These are phyloP conservation scores for Physcia stellaris DNA, from an alignment of 495 filamentous ascomycete species.

Conservation along the genomic window DNA sequence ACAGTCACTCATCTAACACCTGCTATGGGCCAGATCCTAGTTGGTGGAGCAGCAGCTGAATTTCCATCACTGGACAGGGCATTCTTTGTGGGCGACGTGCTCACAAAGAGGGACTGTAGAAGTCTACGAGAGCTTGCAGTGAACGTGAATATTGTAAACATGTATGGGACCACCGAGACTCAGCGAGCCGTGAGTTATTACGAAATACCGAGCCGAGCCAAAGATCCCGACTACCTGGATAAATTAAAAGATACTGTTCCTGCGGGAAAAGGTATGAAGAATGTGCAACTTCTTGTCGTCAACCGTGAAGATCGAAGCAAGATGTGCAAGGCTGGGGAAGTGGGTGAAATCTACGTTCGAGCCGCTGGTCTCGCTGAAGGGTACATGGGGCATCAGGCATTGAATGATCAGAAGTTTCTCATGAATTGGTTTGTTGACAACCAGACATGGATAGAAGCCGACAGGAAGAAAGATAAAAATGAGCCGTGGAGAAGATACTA, in stretches of 20 bases:
- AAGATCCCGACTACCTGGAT: slow-evolving; percentile 55
- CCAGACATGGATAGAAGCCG: slow-evolving; percentile 52
- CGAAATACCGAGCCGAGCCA: slow-evolving; percentile 58
- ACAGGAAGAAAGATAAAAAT: slow-evolving; percentile 34
- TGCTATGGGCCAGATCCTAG: slow-evolving; percentile 86
- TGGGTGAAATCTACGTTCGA: slow-evolving; percentile 79
- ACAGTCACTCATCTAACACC: slow-evolving; percentile 89
- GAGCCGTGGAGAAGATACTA: slow-evolving; percentile 71
- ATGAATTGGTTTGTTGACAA: slow-evolving; percentile 80
- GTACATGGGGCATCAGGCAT: slow-evolving; percentile 56
- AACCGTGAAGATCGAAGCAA: slow-evolving; percentile 49
- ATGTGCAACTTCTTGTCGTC: slow-evolving; percentile 87
- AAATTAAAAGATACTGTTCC: slow-evolving; percentile 68
- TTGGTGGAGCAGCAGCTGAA: slow-evolving; percentile 65
- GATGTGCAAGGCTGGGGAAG: slow-evolving; percentile 58
- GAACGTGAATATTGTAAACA: slow-evolving; percentile 28
- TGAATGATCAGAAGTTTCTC: slow-evolving; percentile 72
- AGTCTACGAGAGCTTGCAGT: slow-evolving; percentile 61
- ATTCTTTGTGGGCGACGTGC: slow-evolving; percentile 88
- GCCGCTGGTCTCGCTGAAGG: slow-evolving; percentile 84
- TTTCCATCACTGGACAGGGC: slow-evolving; percentile 68
- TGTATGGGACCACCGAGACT: slow-evolving; percentile 68
- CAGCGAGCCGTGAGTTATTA: slow-evolving; percentile 79
- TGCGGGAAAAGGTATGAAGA: slow-evolving; percentile 77
- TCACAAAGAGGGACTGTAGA: slow-evolving; percentile 80